Percentiles rank a stretch among this genome's conserved stretches.
Evolutionary conservation across 805 yeast species (phyloP).

Genomic region (Kluyveromyces siamensis): DNA sequence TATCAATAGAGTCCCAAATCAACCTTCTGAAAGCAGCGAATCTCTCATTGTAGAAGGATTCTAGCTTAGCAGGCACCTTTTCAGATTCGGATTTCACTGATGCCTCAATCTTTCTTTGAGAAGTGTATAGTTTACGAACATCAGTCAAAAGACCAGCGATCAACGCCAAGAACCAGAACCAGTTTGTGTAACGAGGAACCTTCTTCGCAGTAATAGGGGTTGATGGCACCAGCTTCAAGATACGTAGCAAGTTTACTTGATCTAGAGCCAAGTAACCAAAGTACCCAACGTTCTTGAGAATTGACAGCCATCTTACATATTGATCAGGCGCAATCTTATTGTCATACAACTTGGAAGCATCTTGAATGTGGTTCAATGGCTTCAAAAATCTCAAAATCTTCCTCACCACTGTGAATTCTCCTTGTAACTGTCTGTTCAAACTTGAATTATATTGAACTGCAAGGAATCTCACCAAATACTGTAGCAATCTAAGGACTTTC

Average conservation of each 20-base stretch:
- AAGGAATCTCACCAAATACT: conserved; percentile 70
- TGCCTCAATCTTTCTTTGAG: conserved; percentile 25
- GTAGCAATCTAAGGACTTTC: conserved; percentile 67
- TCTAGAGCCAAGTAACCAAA: conserved; percentile 58
- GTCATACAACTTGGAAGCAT: conserved; percentile 58
- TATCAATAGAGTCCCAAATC: conserved; percentile 69
- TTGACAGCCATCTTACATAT: conserved; percentile 25
- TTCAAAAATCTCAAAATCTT: conserved; percentile 80
- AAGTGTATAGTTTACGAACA: conserved; percentile 42
- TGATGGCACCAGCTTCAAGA: conserved; percentile 41
- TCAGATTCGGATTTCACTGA: conserved; percentile 31
- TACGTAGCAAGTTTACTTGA: conserved; percentile 46
- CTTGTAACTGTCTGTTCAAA: conserved; percentile 47
- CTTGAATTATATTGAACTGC: conserved; percentile 48
- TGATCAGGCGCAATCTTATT: conserved; percentile 56
- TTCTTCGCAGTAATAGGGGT: conserved; percentile 38
- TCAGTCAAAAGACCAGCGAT: conserved; percentile 54
- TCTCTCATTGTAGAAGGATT: conserved; percentile 36
- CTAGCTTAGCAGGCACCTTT: conserved; percentile 10
- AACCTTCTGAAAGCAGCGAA: conserved; percentile 50
- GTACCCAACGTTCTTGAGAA: conserved; percentile 50
- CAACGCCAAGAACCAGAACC: conserved; percentile 73
- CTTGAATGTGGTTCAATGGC: conserved; percentile 63
- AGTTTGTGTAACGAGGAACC: conserved; percentile 49
- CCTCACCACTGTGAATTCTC: conserved; percentile 59